Evolutionary conservation across 768 basidiomycete species (phyloP).

Genomic region (Lactifluus piperatus): DNA sequence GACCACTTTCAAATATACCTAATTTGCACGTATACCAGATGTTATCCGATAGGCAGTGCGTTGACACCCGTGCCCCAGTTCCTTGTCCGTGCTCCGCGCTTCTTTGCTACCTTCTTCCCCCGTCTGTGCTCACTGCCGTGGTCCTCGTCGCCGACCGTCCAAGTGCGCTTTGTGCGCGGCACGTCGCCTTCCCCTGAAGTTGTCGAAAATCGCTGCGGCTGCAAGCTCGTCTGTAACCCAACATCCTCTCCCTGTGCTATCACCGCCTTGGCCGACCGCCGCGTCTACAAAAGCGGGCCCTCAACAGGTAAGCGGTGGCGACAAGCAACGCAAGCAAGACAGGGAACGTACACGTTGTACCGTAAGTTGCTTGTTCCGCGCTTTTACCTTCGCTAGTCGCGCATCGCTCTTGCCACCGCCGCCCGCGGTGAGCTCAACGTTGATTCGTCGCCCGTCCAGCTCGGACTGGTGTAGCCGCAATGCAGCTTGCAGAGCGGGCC

Average conservation of each 20-base stretch:
- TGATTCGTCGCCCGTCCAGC: constrained; percentile 80
- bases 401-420: constrained; percentile 81
- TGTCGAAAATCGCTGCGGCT: constrained; percentile 59
- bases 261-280: constrained; percentile 38
- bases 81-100: constrained; percentile 33
- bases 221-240: constrained; percentile 25
- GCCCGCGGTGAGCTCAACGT: constrained; percentile 91
- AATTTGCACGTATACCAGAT: constrained; percentile 1
- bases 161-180: constrained; percentile 48
- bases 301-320: not conserved
- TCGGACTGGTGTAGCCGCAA: constrained; percentile 84
- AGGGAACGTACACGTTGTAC: constrained; percentile 55
- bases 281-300: constrained; percentile 34
- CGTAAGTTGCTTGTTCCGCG: constrained; percentile 63
- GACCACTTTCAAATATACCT: constrained; percentile 6
- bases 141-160: constrained; percentile 56
- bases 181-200: constrained; percentile 59
- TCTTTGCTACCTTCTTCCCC: constrained; percentile 37
- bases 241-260: constrained; percentile 20
- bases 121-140: constrained; percentile 41
- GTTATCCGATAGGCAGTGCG: constrained; percentile 68
- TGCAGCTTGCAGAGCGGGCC: constrained; percentile 72
- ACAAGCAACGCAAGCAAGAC: not conserved
- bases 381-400: constrained; percentile 57
- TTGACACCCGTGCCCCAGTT: constrained; percentile 71